These are phyloP conservation scores for Saccharomycopsis hybrid DNA, from an alignment of 1,139 yeast species.

Conservation along the genomic window DNA sequence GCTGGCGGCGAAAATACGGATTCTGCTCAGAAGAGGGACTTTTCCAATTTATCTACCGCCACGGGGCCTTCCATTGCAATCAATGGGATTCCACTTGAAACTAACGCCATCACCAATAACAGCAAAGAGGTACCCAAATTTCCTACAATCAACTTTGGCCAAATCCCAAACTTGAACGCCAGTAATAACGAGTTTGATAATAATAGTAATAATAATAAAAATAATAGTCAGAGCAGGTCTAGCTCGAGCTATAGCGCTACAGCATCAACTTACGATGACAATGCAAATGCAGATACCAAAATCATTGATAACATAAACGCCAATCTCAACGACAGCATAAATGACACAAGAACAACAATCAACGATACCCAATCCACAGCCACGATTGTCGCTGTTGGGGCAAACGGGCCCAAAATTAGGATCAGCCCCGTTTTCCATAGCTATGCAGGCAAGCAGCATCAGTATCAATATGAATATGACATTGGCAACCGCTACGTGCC, in stretches of 20 bases:
- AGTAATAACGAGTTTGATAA: no score
- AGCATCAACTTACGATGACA: no score
- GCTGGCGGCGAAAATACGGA: not conserved
- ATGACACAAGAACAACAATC: no score
- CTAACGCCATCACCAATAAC: not conserved
- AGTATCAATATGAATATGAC: not conserved
- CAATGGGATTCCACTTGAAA: no score
- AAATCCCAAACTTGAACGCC: not conserved
- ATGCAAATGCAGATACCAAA: no score
- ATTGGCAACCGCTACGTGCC: no score
- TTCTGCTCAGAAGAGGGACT: slow-evolving; percentile 1
- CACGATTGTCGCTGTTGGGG: not conserved
- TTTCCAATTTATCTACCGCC: slow-evolving; percentile 8
- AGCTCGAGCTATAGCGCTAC: not conserved
- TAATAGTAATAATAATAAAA: no score
- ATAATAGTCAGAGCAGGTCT: not conserved
- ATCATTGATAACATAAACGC: no score
- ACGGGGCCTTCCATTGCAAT: slow-evolving; percentile 1
- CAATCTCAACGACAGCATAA: no score
- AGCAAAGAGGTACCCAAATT: not conserved
- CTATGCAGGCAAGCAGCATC: slow-evolving; percentile 10
- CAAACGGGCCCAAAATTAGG: slow-evolving; percentile 9
- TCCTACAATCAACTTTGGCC: not conserved
- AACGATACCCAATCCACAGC: not conserved
- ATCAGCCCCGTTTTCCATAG: slow-evolving; percentile 13